These are phyloP conservation scores for Daldinia grandis DNA, from an alignment of 495 filamentous ascomycete species.

Conservation along the genomic window DNA sequence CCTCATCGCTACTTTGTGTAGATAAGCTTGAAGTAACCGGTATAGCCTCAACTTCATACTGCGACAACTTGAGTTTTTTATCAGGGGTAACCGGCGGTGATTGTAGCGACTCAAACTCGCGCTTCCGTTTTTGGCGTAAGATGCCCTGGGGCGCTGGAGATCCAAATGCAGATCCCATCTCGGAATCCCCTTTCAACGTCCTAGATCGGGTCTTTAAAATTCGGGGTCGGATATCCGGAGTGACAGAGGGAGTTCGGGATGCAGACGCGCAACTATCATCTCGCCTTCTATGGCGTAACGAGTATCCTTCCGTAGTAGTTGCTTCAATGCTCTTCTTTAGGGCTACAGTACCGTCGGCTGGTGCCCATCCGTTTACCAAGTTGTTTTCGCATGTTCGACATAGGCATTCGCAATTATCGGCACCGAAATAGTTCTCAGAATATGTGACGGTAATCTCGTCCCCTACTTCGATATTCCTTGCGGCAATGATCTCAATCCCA, in stretches of 20 bases:
- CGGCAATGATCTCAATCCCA: conserved; percentile 86
- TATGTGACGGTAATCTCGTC: conserved; percentile 98
- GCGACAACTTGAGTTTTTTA: conserved; percentile 52
- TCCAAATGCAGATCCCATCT: conserved; percentile 42
- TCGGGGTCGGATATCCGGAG: conserved; percentile 57
- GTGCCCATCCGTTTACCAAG: conserved; percentile 82
- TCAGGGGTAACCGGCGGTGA: conserved; percentile 57
- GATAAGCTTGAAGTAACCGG: conserved; percentile 37
- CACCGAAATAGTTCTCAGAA: conserved; percentile 94
- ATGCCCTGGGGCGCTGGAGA: conserved; percentile 29
- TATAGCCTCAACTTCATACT: conserved; percentile 46
- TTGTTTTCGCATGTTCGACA: conserved; percentile 86
- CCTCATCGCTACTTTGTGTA: conserved; percentile 38
- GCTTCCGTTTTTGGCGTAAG: conserved; percentile 46
- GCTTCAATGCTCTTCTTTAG: conserved; percentile 57
- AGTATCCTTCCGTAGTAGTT: conserved; percentile 48
- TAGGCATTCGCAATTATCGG: conserved; percentile 93
- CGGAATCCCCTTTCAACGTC: conserved; percentile 41
- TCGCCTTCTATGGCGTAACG: conserved; percentile 54
- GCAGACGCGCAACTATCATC: conserved; percentile 51
- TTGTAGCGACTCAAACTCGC: conserved; percentile 45
- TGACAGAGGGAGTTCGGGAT: conserved; percentile 58
- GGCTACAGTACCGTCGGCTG: conserved; percentile 43
- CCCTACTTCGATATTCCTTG: conserved; percentile 79
- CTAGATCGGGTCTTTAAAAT: conserved; percentile 49